Conservation (phyloP, 2,329 filamentous ascomycete genomes). For the Pseudogymnoascus sp. region DNA sequence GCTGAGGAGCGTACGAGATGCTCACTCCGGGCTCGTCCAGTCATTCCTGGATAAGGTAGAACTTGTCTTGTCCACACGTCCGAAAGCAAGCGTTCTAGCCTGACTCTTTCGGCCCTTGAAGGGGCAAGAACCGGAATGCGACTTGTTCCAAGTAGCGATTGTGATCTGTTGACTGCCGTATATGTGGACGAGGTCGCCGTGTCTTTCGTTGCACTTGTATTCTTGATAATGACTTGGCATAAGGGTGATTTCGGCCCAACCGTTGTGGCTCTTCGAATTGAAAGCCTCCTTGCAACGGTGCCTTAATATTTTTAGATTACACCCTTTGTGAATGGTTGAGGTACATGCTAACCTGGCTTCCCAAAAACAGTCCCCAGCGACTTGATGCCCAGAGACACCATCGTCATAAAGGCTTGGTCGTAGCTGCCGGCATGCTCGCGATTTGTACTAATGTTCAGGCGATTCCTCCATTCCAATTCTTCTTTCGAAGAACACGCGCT, state of each 20-base stretch:
- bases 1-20: slow-evolving; percentile 70
- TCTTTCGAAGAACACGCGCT: slow-evolving; percentile 78
- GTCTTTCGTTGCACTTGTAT: slow-evolving; percentile 64
- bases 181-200: slow-evolving; percentile 37
- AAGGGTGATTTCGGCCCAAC: slow-evolving; percentile 59
- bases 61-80: slow-evolving; percentile 80
- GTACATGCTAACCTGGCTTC: slow-evolving; percentile 48
- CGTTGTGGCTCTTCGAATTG: slow-evolving; percentile 71
- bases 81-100: slow-evolving; percentile 63
- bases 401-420: slow-evolving; percentile 48
- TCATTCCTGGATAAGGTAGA: slow-evolving; percentile 78
- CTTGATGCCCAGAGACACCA: slow-evolving; percentile 62
- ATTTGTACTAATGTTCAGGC: slow-evolving; percentile 48
- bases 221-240: slow-evolving; percentile 77
- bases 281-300: slow-evolving; percentile 59
- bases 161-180: slow-evolving; percentile 63
- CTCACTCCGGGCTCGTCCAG: slow-evolving; percentile 54
- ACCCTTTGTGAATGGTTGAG: not conserved
- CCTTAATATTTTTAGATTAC: slow-evolving; percentile 32
- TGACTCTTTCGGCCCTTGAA: slow-evolving; percentile 64
- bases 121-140: slow-evolving; percentile 66
- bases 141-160: slow-evolving; percentile 66
- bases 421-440: slow-evolving; percentile 41
- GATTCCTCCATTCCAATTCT: slow-evolving; percentile 68
- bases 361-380: slow-evolving; percentile 69